A percentile compares a stretch with the other conserved stretches of the same genome.
These are phyloP conservation scores for Pythium coloratum DNA, from an alignment of 352 stramenopile species.

Conservation along the genomic window DNA sequence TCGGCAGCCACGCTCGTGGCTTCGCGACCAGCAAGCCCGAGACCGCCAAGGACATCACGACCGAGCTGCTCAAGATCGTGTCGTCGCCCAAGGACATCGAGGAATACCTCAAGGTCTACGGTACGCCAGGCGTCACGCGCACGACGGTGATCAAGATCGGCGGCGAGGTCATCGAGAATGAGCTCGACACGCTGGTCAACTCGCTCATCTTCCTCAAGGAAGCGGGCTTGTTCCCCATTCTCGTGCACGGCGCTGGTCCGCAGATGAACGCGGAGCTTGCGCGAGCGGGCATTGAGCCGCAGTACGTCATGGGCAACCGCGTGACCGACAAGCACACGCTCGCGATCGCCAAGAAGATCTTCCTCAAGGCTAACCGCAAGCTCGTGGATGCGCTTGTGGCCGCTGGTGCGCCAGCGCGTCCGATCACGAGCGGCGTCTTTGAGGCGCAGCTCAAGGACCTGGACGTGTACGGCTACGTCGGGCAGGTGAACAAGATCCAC, in stretches of 20 bases:
- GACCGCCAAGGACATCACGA: slow-evolving; percentile 58
- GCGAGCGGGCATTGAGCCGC: slow-evolving; percentile 75
- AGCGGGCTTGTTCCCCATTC: slow-evolving; percentile 80
- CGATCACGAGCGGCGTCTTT: slow-evolving; percentile 88
- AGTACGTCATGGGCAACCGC: slow-evolving; percentile 87
- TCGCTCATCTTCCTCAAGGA: slow-evolving; percentile 85
- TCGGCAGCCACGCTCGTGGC: background rate
- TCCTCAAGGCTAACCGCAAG: slow-evolving; percentile 80
- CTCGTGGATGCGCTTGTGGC: slow-evolving; percentile 73
- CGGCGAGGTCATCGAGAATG: slow-evolving; percentile 86
- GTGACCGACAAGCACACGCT: slow-evolving; percentile 88
- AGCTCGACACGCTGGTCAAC: slow-evolving; percentile 82
- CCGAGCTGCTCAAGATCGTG: slow-evolving; percentile 58
- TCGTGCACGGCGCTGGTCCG: slow-evolving; percentile 86
- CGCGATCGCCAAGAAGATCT: slow-evolving; percentile 85
- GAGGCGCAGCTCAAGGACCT: slow-evolving; percentile 80
- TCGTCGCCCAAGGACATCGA: slow-evolving; percentile 53
- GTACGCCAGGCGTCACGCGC: slow-evolving; percentile 63
- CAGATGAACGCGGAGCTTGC: slow-evolving; percentile 90
- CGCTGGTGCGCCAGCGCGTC: slow-evolving; percentile 62
- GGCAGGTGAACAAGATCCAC: slow-evolving; percentile 79
- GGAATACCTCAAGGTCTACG: slow-evolving; percentile 76
- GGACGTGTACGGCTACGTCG: slow-evolving; percentile 84
- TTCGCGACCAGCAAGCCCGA: slow-evolving; percentile 26
- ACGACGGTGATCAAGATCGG: slow-evolving; percentile 90